Conservation (phyloP, 768 basidiomycete species). For the Tylopilus intermedius region DNA sequence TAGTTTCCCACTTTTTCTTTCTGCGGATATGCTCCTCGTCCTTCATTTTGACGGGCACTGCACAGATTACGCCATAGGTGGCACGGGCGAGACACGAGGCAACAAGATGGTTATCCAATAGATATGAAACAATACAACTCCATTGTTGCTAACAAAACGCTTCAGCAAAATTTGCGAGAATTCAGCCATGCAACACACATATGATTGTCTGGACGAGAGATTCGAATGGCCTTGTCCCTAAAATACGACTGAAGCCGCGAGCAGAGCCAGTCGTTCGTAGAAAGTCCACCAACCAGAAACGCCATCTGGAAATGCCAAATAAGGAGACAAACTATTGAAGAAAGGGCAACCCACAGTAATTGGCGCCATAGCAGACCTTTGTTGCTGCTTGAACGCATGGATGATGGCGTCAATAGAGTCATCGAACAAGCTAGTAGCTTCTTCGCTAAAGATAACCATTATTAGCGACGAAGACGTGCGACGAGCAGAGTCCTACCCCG, state of each 20-base stretch:
- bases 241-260: constrained; percentile 10
- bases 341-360: constrained; percentile 4
- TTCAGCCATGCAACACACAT: neutral
- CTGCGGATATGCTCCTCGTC: constrained; percentile 9
- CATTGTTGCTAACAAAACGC: constrained; percentile 3
- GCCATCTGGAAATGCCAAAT: constrained; percentile 1
- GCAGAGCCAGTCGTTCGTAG: neutral
- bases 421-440: constrained; percentile 11
- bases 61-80: constrained; percentile 1
- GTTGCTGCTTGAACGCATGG: constrained; percentile 9
- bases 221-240: neutral
- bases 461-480: neutral
- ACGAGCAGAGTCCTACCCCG: constrained; percentile 8
- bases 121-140: constrained; percentile 2
- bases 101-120: neutral
- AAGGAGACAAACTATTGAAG: neutral
- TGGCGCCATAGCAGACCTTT: neutral
- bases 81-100: neutral
- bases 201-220: neutral
- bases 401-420: constrained; percentile 9
- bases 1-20: constrained; percentile 7
- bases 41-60: neutral
- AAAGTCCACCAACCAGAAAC: constrained; percentile 14
- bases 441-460: constrained; percentile 1
- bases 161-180: neutral